phyloP scores from a whole-genome alignment of 2,329 filamentous ascomycete species.

The Colletotrichum sp. region DNA sequence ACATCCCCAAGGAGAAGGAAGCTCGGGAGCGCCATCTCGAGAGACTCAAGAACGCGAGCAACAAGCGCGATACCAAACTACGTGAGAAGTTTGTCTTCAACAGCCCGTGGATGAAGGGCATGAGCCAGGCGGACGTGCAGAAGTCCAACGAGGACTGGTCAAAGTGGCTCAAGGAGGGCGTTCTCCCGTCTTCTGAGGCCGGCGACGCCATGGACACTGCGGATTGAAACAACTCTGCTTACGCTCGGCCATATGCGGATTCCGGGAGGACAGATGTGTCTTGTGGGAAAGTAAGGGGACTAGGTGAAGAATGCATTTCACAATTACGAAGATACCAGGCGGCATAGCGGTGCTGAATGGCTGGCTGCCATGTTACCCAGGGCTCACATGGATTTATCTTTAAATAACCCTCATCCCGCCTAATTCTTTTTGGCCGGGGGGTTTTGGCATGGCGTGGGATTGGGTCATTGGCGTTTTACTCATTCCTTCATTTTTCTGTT shows the following conservation, averaged over 20 bases:
- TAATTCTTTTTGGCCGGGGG: neutral
- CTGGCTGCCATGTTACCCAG: slow-evolving; percentile 18
- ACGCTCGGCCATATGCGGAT: neutral
- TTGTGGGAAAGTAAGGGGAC: neutral
- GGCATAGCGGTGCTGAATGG: slow-evolving; percentile 18
- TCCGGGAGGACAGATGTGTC: neutral
- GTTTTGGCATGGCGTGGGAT: slow-evolving; percentile 15
- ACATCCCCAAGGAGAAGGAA: slow-evolving; percentile 70
- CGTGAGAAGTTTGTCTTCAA: slow-evolving; percentile 84
- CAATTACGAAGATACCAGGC: slow-evolving; percentile 22
- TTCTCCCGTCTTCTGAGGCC: slow-evolving; percentile 38
- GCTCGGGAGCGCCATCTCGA: slow-evolving; percentile 54
- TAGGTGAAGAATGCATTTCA: slow-evolving; percentile 1
- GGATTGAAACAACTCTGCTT: slow-evolving; percentile 11
- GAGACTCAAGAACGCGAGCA: slow-evolving; percentile 56
- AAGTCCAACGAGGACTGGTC: slow-evolving; percentile 72
- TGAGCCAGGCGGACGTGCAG: slow-evolving; percentile 78
- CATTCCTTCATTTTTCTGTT: neutral
- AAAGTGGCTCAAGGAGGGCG: slow-evolving; percentile 57
- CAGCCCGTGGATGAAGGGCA: slow-evolving; percentile 78
- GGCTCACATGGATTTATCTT: slow-evolving; percentile 9
- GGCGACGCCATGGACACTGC: slow-evolving; percentile 27
- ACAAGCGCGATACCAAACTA: slow-evolving; percentile 73
- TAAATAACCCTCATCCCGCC: neutral
- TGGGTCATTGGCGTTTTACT: slow-evolving; percentile 8